Evolutionary conservation across 2,329 filamentous ascomycete genomes (phyloP).

Genomic region (Arthrobotrys conoides): DNA sequence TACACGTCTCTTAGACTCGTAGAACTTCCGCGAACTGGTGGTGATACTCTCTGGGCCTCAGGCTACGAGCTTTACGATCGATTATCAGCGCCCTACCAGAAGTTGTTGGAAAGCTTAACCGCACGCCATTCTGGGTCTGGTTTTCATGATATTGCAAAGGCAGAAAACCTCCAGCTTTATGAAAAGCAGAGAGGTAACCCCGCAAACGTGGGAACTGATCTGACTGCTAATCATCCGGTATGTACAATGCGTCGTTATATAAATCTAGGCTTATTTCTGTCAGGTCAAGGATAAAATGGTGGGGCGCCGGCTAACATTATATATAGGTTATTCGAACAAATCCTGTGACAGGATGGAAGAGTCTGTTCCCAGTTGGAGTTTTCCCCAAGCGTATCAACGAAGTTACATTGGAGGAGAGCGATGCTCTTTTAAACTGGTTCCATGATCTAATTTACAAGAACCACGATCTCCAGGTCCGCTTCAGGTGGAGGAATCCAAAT

Average conservation of each 20-base stretch:
- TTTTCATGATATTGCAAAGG: slow-evolving; percentile 70
- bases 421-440: slow-evolving; percentile 71
- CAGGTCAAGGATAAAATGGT: neutral
- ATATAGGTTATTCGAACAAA: slow-evolving; percentile 70
- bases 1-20: slow-evolving; percentile 75
- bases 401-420: slow-evolving; percentile 72
- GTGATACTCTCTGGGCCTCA: slow-evolving; percentile 77
- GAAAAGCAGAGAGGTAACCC: slow-evolving; percentile 69
- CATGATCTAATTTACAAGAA: slow-evolving; percentile 71
- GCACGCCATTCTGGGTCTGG: slow-evolving; percentile 71
- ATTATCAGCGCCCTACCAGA: slow-evolving; percentile 72
- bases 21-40: slow-evolving; percentile 72
- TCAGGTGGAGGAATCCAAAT: slow-evolving; percentile 53
- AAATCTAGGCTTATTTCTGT: neutral
- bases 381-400: slow-evolving; percentile 73
- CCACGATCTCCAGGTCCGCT: slow-evolving; percentile 73
- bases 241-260: slow-evolving; percentile 32
- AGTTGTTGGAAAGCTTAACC: slow-evolving; percentile 74
- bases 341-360: slow-evolving; percentile 74
- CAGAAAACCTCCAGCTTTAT: slow-evolving; percentile 68
- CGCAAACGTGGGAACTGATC: slow-evolving; percentile 70
- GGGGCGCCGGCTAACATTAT: too few species aligned
- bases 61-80: slow-evolving; percentile 78
- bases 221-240: slow-evolving; percentile 72
- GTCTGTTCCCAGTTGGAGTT: slow-evolving; percentile 71